Conservation (phyloP, 139 green algal species). For the Edaphochlamys debaryana region DNA sequence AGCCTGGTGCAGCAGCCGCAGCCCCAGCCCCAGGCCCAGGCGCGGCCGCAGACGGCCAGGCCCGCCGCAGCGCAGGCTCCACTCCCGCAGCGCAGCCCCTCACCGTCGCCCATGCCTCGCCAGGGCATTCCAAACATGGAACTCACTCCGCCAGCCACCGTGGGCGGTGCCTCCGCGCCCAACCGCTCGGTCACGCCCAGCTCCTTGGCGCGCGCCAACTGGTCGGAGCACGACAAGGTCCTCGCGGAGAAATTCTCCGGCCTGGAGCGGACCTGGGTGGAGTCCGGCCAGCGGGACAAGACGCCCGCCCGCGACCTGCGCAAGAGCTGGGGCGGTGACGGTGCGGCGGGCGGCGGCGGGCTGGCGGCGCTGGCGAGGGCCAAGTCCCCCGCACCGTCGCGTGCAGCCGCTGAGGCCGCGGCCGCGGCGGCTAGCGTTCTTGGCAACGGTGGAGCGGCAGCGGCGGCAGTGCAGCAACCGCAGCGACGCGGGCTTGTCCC, state of each 20-base stretch:
- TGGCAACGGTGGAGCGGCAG: background rate
- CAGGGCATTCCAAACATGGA: too few species aligned
- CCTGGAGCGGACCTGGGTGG: constrained; percentile 42
- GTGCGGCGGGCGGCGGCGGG: background rate
- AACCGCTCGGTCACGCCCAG: constrained; percentile 2
- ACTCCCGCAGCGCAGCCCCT: background rate
- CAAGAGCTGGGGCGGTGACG: background rate
- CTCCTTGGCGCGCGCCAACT: background rate
- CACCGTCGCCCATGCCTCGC: too few species aligned
- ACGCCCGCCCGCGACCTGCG: constrained; percentile 27
- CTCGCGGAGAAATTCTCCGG: constrained; percentile 18
- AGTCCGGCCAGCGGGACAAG: constrained; percentile 39
- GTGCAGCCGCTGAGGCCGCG: background rate
- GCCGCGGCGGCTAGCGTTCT: background rate
- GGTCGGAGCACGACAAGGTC: constrained; percentile 3
- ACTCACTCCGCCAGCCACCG: too few species aligned
- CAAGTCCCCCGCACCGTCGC: background rate
- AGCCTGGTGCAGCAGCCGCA: background rate
- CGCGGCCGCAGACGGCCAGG: too few species aligned
- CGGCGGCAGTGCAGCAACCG: too few species aligned
- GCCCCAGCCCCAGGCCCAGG: background rate
- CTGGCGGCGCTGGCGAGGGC: background rate
- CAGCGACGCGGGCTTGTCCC: too few species aligned
- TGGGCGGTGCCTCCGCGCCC: too few species aligned
- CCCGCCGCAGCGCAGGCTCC: too few species aligned